Evolutionary conservation across 1,139 yeast genomes (phyloP).

Genomic region (Hansenula lynferdii): DNA sequence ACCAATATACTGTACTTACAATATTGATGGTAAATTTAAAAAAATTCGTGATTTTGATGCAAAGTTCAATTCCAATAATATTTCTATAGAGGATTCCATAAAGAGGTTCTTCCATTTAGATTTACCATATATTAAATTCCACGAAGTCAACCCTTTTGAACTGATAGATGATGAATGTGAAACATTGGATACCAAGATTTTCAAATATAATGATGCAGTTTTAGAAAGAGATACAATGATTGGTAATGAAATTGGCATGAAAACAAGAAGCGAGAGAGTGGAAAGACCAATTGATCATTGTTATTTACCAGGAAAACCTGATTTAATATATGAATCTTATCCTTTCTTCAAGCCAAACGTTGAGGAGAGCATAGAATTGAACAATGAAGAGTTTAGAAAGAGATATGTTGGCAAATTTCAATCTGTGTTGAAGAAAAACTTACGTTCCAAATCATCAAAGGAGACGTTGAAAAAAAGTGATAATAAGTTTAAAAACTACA

Average conservation of each 20-base stretch:
- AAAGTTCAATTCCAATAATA: background rate
- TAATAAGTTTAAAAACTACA: slow-evolving; percentile 1
- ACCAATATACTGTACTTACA: slow-evolving; percentile 5
- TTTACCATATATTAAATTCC: slow-evolving; percentile 18
- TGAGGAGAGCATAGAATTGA: slow-evolving; percentile 11
- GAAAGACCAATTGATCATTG: slow-evolving; percentile 13
- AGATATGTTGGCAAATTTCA: slow-evolving; percentile 7
- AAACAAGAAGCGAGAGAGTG: slow-evolving; percentile 4
- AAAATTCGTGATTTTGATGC: background rate
- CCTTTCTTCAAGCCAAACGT: slow-evolving; percentile 19
- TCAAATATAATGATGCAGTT: slow-evolving; percentile 11
- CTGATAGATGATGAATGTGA: slow-evolving; percentile 10
- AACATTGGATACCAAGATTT: slow-evolving; percentile 6
- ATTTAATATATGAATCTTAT: slow-evolving; percentile 18
- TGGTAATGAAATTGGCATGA: slow-evolving; percentile 16
- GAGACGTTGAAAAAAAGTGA: background rate
- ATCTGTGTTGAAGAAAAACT: background rate
- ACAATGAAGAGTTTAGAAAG: slow-evolving; percentile 10
- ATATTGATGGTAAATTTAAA: slow-evolving; percentile 4
- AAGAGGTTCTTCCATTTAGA: slow-evolving; percentile 12
- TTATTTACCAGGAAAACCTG: slow-evolving; percentile 19
- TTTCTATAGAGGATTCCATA: background rate
- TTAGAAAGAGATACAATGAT: slow-evolving; percentile 18
- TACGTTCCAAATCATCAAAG: background rate
- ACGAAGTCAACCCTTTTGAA: slow-evolving; percentile 17